A percentile compares a stretch with the other conserved stretches of the same genome.
phyloP scores from a whole-genome alignment of 164 flowering plant species.

The Brasenia schreberi region DNA sequence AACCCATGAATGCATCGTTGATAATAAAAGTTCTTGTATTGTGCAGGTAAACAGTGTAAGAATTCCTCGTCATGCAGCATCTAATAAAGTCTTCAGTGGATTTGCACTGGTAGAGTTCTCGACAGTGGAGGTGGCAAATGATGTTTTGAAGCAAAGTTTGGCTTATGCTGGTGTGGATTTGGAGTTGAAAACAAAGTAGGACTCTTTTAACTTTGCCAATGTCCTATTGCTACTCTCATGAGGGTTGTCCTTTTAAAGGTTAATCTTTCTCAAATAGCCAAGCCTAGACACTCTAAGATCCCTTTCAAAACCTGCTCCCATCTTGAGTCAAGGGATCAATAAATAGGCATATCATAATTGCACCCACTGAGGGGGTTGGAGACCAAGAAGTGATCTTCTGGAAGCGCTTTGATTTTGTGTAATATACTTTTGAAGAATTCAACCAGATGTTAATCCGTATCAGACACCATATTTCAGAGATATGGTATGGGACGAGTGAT shows the following conservation, averaged over 20 bases:
- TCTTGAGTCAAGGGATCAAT: too few relatives aligned
- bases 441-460: too few relatives aligned
- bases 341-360: too few relatives aligned
- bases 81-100: conserved; percentile 65
- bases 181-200: conserved; percentile 80
- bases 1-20: too few relatives aligned
- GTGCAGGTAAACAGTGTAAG: conserved; percentile 84
- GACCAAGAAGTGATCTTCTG: too few relatives aligned
- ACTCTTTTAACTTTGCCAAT: neutral
- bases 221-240: neutral
- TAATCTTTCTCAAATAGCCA: too few relatives aligned
- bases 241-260: too few relatives aligned
- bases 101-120: conserved; percentile 84
- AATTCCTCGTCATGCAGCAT: conserved; percentile 81
- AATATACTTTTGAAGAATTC: neutral
- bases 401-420: neutral
- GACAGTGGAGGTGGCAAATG: conserved; percentile 67
- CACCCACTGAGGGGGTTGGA: too few relatives aligned
- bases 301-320: too few relatives aligned
- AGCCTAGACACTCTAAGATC: too few relatives aligned
- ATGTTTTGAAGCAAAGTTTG: conserved; percentile 44
- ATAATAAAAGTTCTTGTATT: neutral
- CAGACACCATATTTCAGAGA: too few relatives aligned
- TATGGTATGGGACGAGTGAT: too few relatives aligned
- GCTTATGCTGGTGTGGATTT: conserved; percentile 50